Evolutionary conservation across 805 yeast genomes (phyloP).

Genomic region (Saccharomyces jurei): DNA sequence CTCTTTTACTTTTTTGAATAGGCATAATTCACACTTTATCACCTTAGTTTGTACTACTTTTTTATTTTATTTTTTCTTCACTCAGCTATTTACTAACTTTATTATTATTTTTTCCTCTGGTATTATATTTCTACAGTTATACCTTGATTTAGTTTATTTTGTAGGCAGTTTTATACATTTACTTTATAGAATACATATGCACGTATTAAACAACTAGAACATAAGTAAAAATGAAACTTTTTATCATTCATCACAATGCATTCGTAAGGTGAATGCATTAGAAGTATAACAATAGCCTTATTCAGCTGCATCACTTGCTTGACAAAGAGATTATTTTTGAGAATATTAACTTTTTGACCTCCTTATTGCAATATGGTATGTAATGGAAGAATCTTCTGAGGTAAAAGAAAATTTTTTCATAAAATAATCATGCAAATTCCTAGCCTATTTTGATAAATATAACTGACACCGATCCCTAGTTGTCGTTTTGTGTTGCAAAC

Average conservation of each 20-base stretch:
- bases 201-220: neutral
- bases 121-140: neutral
- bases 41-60: neutral
- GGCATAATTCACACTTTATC: neutral
- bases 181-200: neutral
- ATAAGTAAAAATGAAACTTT: neutral
- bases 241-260: neutral
- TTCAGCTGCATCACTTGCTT: neutral
- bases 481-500: neutral
- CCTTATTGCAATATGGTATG: neutral
- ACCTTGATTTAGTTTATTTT: neutral
- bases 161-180: neutral
- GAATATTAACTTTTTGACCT: neutral
- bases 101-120: neutral
- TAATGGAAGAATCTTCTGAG: neutral
- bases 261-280: neutral
- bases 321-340: neutral
- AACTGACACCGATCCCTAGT: neutral
- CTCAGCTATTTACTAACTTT: neutral
- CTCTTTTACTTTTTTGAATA: neutral
- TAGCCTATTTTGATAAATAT: neutral
- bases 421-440: neutral
- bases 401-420: neutral
- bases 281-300: neutral
- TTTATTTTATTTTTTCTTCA: neutral